Conservation (phyloP, 164 flowering plant species). For the Macadamia tetraphylla region DNA sequence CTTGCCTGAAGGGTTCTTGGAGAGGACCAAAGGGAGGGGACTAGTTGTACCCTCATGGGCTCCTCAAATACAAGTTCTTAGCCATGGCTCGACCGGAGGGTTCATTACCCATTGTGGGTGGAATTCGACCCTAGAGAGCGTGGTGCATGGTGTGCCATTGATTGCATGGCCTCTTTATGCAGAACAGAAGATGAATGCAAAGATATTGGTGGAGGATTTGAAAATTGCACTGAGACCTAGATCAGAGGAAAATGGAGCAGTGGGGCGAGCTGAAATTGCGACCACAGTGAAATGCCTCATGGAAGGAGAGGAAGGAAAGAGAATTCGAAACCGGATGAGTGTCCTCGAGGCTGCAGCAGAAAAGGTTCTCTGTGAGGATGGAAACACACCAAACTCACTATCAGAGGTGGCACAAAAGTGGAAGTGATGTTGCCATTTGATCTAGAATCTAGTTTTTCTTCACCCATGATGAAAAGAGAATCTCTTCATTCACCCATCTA, state of each 20-base stretch:
- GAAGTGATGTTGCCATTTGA: background rate
- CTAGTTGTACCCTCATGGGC: slow-evolving; percentile 52
- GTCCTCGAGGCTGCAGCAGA: slow-evolving; percentile 27
- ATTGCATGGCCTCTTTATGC: slow-evolving; percentile 72
- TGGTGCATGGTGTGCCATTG: slow-evolving; percentile 22
- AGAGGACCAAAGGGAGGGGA: slow-evolving; percentile 37
- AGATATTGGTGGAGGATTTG: slow-evolving; percentile 38
- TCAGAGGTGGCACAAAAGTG: slow-evolving; percentile 14
- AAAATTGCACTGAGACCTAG: slow-evolving; percentile 43
- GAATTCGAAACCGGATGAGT: slow-evolving; percentile 18
- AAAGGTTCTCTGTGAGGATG: slow-evolving; percentile 17
- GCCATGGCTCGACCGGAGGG: slow-evolving; percentile 52
- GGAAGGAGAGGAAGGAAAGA: slow-evolving; percentile 34
- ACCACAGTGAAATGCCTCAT: slow-evolving; percentile 37
- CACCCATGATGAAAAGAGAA: too few relatives aligned
- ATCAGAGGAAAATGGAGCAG: slow-evolving; percentile 26
- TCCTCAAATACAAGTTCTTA: slow-evolving; percentile 45
- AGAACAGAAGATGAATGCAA: slow-evolving; percentile 64
- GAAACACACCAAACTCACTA: slow-evolving; percentile 27
- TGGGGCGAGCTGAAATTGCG: slow-evolving; percentile 38
- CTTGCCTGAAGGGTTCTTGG: slow-evolving; percentile 44
- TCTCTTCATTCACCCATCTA: too few relatives aligned
- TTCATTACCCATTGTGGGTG: slow-evolving; percentile 69
- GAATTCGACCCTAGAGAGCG: slow-evolving; percentile 68
- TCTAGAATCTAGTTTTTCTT: too few relatives aligned